These are phyloP conservation scores for Ajuga chamaepitys DNA, from an alignment of 257 asterid genomes.

Conservation along the genomic window DNA sequence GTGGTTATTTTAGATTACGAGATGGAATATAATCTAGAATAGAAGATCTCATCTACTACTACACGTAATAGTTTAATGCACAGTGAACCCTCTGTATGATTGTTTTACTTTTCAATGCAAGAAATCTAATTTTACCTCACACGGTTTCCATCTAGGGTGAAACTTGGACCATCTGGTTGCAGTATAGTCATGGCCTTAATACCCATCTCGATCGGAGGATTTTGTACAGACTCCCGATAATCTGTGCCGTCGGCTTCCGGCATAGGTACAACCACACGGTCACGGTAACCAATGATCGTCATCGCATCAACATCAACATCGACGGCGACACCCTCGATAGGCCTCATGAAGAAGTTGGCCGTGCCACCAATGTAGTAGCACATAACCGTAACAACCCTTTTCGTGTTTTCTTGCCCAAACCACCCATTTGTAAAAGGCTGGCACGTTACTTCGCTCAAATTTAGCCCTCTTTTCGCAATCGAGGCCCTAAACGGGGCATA, in stretches of 20 bases:
- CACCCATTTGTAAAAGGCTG: constrained; percentile 30
- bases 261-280: constrained; percentile 29
- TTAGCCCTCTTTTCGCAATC: constrained; percentile 34
- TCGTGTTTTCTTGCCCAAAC: constrained; percentile 30
- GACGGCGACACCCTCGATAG: constrained; percentile 35
- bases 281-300: constrained; percentile 29
- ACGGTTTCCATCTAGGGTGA: constrained; percentile 30
- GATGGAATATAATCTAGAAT: too few relatives aligned
- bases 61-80: too few relatives aligned
- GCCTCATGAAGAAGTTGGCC: constrained; percentile 43
- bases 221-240: constrained; percentile 22
- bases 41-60: too few relatives aligned
- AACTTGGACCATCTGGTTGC: constrained; percentile 35
- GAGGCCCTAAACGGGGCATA: constrained; percentile 37
- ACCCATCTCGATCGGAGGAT: background rate
- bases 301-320: constrained; percentile 39
- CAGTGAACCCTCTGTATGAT: too few relatives aligned
- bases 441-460: constrained; percentile 33
- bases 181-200: constrained; percentile 9
- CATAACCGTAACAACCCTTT: constrained; percentile 22
- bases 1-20: too few relatives aligned
- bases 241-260: constrained; percentile 41
- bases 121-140: constrained; percentile 26
- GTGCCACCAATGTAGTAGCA: constrained; percentile 45
- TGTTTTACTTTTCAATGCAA: too few relatives aligned